Conservation (phyloP, 2,329 filamentous ascomycete species). For the Ustulina deusta region DNA sequence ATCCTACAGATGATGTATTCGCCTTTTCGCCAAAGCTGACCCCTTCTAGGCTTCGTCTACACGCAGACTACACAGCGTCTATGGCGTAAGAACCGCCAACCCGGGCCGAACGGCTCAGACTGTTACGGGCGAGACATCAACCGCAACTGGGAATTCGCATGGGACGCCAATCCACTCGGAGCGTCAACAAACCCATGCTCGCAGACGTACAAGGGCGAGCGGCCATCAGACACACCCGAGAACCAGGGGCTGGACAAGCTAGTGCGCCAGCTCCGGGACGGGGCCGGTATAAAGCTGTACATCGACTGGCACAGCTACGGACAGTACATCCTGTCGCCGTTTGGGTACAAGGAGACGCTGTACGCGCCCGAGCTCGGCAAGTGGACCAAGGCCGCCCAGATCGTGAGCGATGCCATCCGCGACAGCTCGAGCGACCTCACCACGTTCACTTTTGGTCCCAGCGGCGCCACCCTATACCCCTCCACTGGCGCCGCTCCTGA, state of each 20-base stretch:
- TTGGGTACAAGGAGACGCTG: constrained; percentile 59
- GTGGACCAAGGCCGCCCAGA: constrained; percentile 52
- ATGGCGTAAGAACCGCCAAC: constrained; percentile 69
- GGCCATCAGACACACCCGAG: constrained; percentile 59
- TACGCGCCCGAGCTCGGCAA: constrained; percentile 57
- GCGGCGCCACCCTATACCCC: constrained; percentile 45
- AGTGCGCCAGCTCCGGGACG: constrained; percentile 49
- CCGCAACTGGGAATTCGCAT: constrained; percentile 65
- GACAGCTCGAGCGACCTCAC: constrained; percentile 49
- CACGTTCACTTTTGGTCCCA: constrained; percentile 46
- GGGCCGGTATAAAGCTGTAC: constrained; percentile 64
- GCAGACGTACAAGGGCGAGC: constrained; percentile 58
- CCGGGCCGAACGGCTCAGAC: constrained; percentile 41
- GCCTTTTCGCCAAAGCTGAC: background rate
- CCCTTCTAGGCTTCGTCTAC: constrained; percentile 65
- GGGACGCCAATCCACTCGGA: constrained; percentile 57
- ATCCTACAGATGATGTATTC: background rate
- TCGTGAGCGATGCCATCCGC: constrained; percentile 52
- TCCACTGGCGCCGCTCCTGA: constrained; percentile 45
- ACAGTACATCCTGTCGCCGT: constrained; percentile 66
- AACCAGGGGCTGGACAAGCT: constrained; percentile 56
- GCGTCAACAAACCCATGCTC: constrained; percentile 62
- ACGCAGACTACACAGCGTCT: constrained; percentile 67
- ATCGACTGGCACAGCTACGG: constrained; percentile 71
- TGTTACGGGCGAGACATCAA: constrained; percentile 67